phyloP scores from a whole-genome alignment of 305 asterid genomes.

The Fraxinus nigra region DNA sequence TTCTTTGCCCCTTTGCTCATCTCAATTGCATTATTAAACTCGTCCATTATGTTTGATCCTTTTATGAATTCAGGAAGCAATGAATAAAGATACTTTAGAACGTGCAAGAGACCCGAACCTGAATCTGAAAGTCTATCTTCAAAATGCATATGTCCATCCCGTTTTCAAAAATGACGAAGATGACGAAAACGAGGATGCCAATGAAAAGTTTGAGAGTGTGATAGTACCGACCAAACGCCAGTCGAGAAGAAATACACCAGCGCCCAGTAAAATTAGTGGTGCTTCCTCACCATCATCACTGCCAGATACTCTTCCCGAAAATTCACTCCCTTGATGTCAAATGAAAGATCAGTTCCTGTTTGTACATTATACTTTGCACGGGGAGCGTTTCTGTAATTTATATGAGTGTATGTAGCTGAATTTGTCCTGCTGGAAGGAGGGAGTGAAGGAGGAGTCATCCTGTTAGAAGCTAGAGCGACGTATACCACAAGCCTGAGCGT shows the following conservation, averaged over 20 bases:
- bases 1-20: not conserved
- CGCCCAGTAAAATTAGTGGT: conserved; percentile 43
- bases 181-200: conserved; percentile 33
- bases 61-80: conserved; percentile 49
- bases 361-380: conserved; percentile 8
- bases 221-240: conserved; percentile 47
- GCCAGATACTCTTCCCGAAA: conserved; percentile 40
- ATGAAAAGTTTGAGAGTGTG: conserved; percentile 22
- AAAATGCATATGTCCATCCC: conserved; percentile 62
- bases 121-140: conserved; percentile 60
- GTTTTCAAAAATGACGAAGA: conserved; percentile 56
- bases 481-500: not conserved
- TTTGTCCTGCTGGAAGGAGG: not conserved
- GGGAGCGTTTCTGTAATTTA: conserved; percentile 24
- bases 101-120: conserved; percentile 67
- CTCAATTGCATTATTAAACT: not conserved
- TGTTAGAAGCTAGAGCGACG: not conserved
- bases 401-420: conserved; percentile 19
- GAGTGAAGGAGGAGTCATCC: not conserved
- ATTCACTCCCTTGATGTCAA: conserved; percentile 17
- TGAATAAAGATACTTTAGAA: conserved; percentile 75
- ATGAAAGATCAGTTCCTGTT: not conserved
- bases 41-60: not conserved
- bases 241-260: conserved; percentile 52
- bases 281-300: conserved; percentile 44